Conservation (phyloP, 768 basidiomycete species). For the Kwoniella pini region DNA sequence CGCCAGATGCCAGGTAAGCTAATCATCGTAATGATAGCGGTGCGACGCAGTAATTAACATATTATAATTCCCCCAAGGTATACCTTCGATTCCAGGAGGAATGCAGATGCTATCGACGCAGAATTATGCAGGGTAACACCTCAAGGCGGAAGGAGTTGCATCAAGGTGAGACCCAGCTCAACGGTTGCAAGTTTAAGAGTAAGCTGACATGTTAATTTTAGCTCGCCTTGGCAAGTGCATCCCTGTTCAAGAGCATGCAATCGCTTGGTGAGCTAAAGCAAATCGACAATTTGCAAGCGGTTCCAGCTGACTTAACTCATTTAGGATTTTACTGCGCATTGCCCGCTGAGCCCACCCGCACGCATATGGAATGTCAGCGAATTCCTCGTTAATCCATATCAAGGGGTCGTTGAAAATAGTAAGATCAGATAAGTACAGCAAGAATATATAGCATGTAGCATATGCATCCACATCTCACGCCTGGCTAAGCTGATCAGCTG, state of each 20-base stretch:
- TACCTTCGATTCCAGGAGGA: constrained; percentile 43
- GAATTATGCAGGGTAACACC: constrained; percentile 44
- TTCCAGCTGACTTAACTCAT: neutral
- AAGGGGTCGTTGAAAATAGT: neutral
- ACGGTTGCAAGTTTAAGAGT: neutral
- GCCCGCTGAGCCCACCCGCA: constrained; percentile 46
- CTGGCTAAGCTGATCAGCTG: neutral
- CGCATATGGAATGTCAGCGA: constrained; percentile 49
- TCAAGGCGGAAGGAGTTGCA: constrained; percentile 42
- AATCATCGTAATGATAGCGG: too few species aligned
- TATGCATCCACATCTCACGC: neutral
- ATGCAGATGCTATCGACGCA: constrained; percentile 29
- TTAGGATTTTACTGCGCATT: constrained; percentile 50
- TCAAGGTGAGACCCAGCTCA: constrained; percentile 47
- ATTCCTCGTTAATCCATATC: constrained; percentile 30
- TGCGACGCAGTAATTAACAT: too few species aligned
- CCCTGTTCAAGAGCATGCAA: constrained; percentile 53
- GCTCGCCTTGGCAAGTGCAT: constrained; percentile 41
- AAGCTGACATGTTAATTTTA: constrained; percentile 3
- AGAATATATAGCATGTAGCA: neutral
- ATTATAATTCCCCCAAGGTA: constrained; percentile 39
- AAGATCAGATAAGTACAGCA: neutral
- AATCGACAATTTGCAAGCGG: neutral
- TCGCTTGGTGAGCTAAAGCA: constrained; percentile 27
- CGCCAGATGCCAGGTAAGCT: constrained; percentile 38